phyloP scores from a whole-genome alignment of 202 grass and related monocot genomes.

The Brachypodium distachyon region DNA sequence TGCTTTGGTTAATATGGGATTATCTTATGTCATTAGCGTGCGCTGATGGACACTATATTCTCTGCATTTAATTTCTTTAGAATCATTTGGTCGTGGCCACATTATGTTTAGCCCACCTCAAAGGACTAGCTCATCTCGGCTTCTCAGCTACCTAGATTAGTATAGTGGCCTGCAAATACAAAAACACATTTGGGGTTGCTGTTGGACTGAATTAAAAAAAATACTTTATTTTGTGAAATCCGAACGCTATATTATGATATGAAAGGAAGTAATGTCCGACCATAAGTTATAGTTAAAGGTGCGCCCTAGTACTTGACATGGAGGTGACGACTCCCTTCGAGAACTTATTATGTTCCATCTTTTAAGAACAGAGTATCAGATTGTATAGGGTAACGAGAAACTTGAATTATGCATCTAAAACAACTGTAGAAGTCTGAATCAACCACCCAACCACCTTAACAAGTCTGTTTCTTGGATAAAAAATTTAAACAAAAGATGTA shows the following conservation, averaged over 20 bases:
- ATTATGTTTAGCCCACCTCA: not conserved
- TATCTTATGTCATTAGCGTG: not conserved
- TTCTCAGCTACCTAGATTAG: not conserved
- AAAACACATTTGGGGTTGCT: not conserved
- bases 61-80: not conserved
- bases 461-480: no score
- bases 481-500: no score
- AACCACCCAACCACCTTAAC: no score
- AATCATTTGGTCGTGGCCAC: not conserved
- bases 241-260: not conserved
- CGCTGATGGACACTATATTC: not conserved
- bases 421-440: not conserved
- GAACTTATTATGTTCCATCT: conserved; percentile 4
- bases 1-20: not conserved
- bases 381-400: not conserved
- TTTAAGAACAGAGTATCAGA: not conserved
- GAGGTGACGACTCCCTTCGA: not conserved
- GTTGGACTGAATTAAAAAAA: not conserved
- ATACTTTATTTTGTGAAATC: not conserved
- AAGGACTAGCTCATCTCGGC: not conserved
- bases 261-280: not conserved
- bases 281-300: not conserved
- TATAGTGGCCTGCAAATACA: not conserved
- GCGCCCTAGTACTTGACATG: not conserved
- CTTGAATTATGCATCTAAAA: not conserved